Evolutionary conservation across 257 asterid species (phyloP), one percentile per base, ranked within the genome.

Genomic region (Rehmannia glutinosa): DNA sequence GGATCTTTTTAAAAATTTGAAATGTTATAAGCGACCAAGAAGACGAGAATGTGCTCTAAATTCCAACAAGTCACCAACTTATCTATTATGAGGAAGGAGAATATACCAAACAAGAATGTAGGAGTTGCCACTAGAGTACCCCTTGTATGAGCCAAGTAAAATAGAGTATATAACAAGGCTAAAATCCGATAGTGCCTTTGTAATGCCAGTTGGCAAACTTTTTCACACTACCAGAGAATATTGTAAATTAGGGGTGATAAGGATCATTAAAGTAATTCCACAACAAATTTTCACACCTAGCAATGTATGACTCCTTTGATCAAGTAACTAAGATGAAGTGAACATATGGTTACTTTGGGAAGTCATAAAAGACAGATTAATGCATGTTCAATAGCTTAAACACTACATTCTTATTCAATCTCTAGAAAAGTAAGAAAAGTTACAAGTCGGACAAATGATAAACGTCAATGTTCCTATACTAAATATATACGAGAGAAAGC

Each of bases 121-220:
- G 99, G 99, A 65, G 88, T 73, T 65, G 87, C 96, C 72, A 94
- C 99, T 16, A 93, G 96, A 70, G 79, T 73, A 54, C 99, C 99
- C n/a, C 74, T 77, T 11, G 83, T 87, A 73, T 94, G 99, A 62
- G 97, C 89, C 71, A 82, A 30, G 83, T 90, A 94, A 80, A 94
- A 94, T 72, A 94, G 84, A 39, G 97, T 85, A 76, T 94, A 94
- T 43, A 94, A 82, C 86, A 88, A 97, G 27, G 91, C 91, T 67
- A 94, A 66, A 76, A 94, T 83, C 64, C 93, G 89, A 70, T 94
- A 94, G 50, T 97, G 83, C 81, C 97, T 87, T 82, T 69, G 80
- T 72, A 94, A 70, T 69, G 99, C 97, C 73, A 79, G 80, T 66
- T 97, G 96, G 73, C 99, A 94, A 72, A 94, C 99, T 76, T 86